Percentiles rank a stretch among this genome's conserved stretches.
These are phyloP conservation scores for Copromyces sp. DNA, from an alignment of 495 filamentous ascomycete species.

Conservation along the genomic window DNA sequence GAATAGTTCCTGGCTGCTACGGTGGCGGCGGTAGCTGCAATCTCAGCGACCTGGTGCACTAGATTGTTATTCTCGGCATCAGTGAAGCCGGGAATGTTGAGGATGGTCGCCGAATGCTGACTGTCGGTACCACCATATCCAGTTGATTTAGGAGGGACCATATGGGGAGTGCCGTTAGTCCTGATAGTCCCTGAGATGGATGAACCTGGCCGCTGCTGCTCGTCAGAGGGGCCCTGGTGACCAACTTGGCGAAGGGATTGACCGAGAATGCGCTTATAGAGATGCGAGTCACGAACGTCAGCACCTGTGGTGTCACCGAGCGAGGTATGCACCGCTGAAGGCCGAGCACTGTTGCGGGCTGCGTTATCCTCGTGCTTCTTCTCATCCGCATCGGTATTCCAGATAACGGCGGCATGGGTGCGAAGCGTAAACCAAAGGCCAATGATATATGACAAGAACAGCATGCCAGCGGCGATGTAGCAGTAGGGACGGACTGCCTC, in stretches of 20 bases:
- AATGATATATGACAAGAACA: conserved; percentile 90
- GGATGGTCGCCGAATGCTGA: conserved; percentile 21
- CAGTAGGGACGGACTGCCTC: conserved; percentile 89
- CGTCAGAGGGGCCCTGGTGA: conserved; percentile 41
- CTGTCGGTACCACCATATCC: conserved; percentile 25
- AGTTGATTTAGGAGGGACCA: conserved; percentile 59
- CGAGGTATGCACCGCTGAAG: conserved; percentile 28
- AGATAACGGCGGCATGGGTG: conserved; percentile 94
- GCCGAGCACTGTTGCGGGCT: conserved; percentile 23
- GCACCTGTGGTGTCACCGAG: conserved; percentile 30
- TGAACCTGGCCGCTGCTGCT: conserved; percentile 36
- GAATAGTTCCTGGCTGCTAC: conserved; percentile 71
- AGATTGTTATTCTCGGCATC: conserved; percentile 71
- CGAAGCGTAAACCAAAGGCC: conserved; percentile 93
- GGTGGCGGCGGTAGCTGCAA: conserved; percentile 83
- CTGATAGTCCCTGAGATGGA: conserved; percentile 18
- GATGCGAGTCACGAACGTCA: conserved; percentile 68
- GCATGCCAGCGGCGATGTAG: conserved; percentile 69
- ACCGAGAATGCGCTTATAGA: conserved; percentile 89
- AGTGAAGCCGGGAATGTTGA: conserved; percentile 58
- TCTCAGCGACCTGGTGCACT: conserved; percentile 75
- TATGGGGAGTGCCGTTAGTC: conserved; percentile 44
- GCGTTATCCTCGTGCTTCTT: conserved; percentile 53
- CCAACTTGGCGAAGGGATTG: conserved; percentile 79
- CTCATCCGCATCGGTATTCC: conserved; percentile 80